Percentiles rank a stretch among this genome's conserved stretches.
Conservation (phyloP, 768 basidiomycete genomes). For the Filobasidium wieringae region DNA sequence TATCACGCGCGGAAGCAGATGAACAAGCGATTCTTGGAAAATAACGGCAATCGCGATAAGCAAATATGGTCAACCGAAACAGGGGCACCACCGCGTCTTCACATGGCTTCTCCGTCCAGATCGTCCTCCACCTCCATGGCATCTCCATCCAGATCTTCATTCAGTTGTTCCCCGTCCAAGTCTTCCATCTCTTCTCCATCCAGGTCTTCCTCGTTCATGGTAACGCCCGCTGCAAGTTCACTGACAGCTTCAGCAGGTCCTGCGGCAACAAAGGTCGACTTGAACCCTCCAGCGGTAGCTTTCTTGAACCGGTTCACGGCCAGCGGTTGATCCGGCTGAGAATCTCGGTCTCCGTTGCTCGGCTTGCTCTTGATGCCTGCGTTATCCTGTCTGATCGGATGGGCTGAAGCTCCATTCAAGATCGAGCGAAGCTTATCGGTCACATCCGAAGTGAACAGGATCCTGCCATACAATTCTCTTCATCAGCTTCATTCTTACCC, state of each 20-base stretch:
- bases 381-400: conserved; percentile 18
- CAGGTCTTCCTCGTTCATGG: conserved; percentile 39
- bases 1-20: not conserved
- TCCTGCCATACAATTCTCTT: conserved; percentile 41
- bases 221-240: too few relatives aligned
- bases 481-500: too few relatives aligned
- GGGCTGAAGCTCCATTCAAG: conserved; percentile 46
- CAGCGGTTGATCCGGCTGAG: conserved; percentile 2
- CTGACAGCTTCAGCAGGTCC: too few relatives aligned
- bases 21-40: not conserved
- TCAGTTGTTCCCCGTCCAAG: conserved; percentile 34
- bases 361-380: not conserved
- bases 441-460: conserved; percentile 82
- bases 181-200: conserved; percentile 43
- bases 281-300: conserved; percentile 25
- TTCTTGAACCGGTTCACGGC: conserved; percentile 30
- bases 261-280: conserved; percentile 30
- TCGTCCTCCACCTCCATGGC: conserved; percentile 17
- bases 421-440: conserved; percentile 59
- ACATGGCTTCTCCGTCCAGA: conserved; percentile 13
- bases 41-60: not conserved
- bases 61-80: not conserved
- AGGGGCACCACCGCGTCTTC: not conserved
- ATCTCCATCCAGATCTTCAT: conserved; percentile 46
- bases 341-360: conserved; percentile 16